Base-by-base conservation (phyloP, 2,329 filamentous ascomycete genomes). In the Botryotinia narcissicola region DNA sequence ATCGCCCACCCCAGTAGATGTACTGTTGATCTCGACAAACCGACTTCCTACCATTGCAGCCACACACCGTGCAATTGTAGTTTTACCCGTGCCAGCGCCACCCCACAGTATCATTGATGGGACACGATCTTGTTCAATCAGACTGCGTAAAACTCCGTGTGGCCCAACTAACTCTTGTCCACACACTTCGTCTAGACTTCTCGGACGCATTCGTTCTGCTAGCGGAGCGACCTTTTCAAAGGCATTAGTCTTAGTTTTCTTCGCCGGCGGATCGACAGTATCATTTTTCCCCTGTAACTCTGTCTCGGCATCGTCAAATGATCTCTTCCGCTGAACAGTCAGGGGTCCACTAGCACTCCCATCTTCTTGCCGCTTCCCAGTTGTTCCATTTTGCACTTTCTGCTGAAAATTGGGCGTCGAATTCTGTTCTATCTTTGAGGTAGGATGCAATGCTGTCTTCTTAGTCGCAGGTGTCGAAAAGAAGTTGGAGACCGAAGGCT, bases 81-180 rank as follows among this genome's bases (percentile, higher is more conserved):
- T 96, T 85, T 96, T 96, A 76, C 93, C 93, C 0, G 92, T 95
- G 35, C 93, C 93, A 0, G 92, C 90, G 1, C 88, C 89, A 46
- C 93, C 93, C 93, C 96, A 99, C 22, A 99, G 86, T 59, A 99
- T 94, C 93, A 99, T 97, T 22, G 93, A 97, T 0, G 96, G 95
- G 46, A 98, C 90, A 8, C 92, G 88, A 79, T 96, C 91, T 74
- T 92, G 88, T 79, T 97, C 93, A 77, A 99, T 97, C 74, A 98
- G 87, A 44, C 91, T 91, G 6, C 95, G 90, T 61, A 99, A 86
- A 9, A 98, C 89, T n/a, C 96, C 96, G 46, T 90, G 85, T 0
- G 90, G 89, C 0, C 94, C 95, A 2, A 99, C 95, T 0, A 99
- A 89, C 62, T 97, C 94, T 83, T 99, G 96, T 0, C 96, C 96